These are phyloP conservation scores for Colletotrichum lindemuthianum DNA, from an alignment of 2,329 filamentous ascomycete genomes.

Conservation along the genomic window DNA sequence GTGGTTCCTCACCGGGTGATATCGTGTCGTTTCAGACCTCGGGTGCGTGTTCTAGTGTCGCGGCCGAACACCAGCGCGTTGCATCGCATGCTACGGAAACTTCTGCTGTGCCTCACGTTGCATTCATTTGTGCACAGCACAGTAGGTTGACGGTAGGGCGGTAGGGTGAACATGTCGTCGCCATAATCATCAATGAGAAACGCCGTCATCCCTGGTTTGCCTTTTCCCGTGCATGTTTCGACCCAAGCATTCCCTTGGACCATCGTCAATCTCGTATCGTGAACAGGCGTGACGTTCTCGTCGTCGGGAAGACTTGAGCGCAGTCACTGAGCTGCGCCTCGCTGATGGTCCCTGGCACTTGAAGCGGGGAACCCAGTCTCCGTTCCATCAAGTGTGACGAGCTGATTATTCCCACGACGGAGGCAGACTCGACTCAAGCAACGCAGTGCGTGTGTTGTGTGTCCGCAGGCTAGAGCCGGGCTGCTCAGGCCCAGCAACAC, in stretches of 20 bases:
- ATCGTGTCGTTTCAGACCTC: conserved; percentile 33
- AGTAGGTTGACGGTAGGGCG: too few species aligned
- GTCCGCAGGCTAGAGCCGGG: neutral
- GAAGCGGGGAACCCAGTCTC: conserved; percentile 32
- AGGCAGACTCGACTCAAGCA: too few species aligned
- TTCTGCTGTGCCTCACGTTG: too few species aligned
- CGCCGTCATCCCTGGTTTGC: neutral
- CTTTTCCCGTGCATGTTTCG: conserved; percentile 8
- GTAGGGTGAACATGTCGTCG: too few species aligned
- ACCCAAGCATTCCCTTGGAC: conserved; percentile 1
- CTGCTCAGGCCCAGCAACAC: conserved; percentile 16
- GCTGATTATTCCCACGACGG: too few species aligned
- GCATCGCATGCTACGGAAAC: too few species aligned
- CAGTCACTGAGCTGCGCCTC: conserved; percentile 15
- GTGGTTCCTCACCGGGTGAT: conserved; percentile 30
- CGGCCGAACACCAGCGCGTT: neutral
- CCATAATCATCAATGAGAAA: conserved; percentile 12
- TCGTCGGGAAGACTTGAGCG: conserved; percentile 1
- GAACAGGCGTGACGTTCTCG: neutral
- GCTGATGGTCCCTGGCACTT: conserved; percentile 8
- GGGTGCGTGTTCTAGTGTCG: conserved; percentile 17
- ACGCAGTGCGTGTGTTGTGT: too few species aligned
- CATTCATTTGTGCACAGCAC: too few species aligned
- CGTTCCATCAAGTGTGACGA: neutral
- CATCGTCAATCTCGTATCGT: conserved; percentile 16